Conservation (phyloP, 805 yeast genomes). For the Ogataea neopini region DNA sequence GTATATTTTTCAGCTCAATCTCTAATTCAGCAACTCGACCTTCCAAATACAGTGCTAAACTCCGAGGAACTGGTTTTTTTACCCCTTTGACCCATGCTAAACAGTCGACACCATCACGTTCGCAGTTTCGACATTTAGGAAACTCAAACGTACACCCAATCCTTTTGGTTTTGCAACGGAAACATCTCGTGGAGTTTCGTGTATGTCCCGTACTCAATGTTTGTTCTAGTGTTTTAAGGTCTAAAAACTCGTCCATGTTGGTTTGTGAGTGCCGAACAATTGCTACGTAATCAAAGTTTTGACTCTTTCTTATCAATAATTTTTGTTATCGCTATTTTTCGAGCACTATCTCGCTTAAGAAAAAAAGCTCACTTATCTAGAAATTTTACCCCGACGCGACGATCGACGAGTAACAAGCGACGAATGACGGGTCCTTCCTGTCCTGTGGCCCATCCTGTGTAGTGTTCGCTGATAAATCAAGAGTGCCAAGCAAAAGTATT, state of each 20-base stretch:
- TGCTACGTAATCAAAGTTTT: not conserved
- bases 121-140: constrained; percentile 16
- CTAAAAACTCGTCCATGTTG: constrained; percentile 12
- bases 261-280: not conserved
- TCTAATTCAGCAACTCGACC: constrained; percentile 18
- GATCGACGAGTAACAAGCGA: too few species aligned
- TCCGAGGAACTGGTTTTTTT: constrained; percentile 17
- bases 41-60: constrained; percentile 15
- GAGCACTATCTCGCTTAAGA: too few species aligned
- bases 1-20: constrained; percentile 10
- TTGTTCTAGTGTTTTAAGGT: constrained; percentile 1
- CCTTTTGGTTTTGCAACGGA: constrained; percentile 18
- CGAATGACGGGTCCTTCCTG: too few species aligned
- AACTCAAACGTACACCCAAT: constrained; percentile 17
- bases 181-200: constrained; percentile 17
- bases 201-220: constrained; percentile 10
- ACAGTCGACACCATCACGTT: constrained; percentile 13
- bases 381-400: too few species aligned
- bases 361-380: too few species aligned
- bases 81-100: constrained; percentile 19
- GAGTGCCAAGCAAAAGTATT: too few species aligned
- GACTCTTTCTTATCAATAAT: not conserved
- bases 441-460: too few species aligned
- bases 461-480: too few species aligned
- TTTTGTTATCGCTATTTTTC: not conserved